A percentile compares a stretch with the other conserved stretches of the same genome.
phyloP scores from a whole-genome alignment of 345 rosid genomes.

The Melaleuca quinquenervia region DNA sequence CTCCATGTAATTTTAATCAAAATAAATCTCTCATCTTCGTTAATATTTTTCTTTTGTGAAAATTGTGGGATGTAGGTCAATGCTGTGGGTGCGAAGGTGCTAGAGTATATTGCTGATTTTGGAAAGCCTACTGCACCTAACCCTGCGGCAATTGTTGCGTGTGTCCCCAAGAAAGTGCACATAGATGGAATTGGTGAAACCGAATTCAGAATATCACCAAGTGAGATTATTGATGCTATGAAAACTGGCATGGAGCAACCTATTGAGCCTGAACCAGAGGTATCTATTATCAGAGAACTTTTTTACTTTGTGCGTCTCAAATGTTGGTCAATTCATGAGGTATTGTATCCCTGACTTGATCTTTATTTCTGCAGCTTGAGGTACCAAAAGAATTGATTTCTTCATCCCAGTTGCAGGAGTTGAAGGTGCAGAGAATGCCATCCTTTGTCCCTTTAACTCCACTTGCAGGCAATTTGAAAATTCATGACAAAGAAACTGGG shows the following conservation, averaged over 20 bases:
- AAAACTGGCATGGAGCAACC: constrained; percentile 70
- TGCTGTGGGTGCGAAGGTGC: constrained; percentile 77
- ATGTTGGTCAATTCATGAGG: not conserved
- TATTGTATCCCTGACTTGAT: not conserved
- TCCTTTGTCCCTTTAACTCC: constrained; percentile 46
- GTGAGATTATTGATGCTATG: constrained; percentile 65
- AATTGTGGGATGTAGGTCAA: constrained; percentile 49
- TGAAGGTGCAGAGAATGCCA: constrained; percentile 54
- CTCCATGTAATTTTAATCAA: not conserved
- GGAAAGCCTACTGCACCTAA: constrained; percentile 85
- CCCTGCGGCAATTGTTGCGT: constrained; percentile 98
- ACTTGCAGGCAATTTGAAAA: constrained; percentile 33
- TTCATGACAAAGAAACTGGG: constrained; percentile 81
- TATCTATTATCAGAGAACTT: constrained; percentile 7
- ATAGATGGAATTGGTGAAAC: constrained; percentile 75
- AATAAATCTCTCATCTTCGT: not conserved
- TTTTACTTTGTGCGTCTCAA: not conserved
- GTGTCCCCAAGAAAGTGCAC: constrained; percentile 86
- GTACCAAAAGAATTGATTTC: constrained; percentile 91
- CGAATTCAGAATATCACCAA: constrained; percentile 67
- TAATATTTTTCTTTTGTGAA: not conserved
- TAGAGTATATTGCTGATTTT: constrained; percentile 88
- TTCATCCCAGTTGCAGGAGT: constrained; percentile 50
- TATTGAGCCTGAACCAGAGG: constrained; percentile 99
- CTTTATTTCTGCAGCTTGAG: constrained; percentile 65